Base-by-base conservation (phyloP, 2,329 filamentous ascomycete genomes). In the Atkinsonella texensis region DNA sequence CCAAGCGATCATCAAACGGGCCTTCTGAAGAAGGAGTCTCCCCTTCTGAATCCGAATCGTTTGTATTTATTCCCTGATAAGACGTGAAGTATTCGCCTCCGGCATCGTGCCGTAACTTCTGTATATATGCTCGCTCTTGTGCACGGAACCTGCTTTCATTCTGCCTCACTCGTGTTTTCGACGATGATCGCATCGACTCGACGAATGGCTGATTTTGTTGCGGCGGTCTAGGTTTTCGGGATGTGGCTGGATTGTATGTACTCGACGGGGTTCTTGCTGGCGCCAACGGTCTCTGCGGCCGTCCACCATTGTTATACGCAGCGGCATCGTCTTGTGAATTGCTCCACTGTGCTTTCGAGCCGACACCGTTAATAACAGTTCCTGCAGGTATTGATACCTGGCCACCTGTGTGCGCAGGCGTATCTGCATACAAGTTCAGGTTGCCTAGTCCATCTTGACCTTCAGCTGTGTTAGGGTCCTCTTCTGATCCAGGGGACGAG, bases 91-190 rank as follows among this genome's bases (percentile, higher is more conserved):
- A 93, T 58, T 87, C 69, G 53, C 65, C 65, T 42, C 62, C 61
- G 48, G 68, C 67, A 58, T 93, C 87, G 64, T 94, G 88, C 53
- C 89, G 83, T 62, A 97, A 79, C 59, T 91, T 84, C 67, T 95
- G 89, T 35, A 97, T 85, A 65, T 98, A 98, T 52, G 91, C 91
- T 65, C 90, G 88, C 68, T 97, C 91, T 68, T 97, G 77, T 52
- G 74, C 79, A n/a, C 72, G 70, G 39, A 70, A 70, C 42, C 66
- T 60, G 52, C 64, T 70, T 48, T 75, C 73, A 55, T 64, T 74
- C 61, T 68, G 72, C 55, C 70, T 63, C 52, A 66, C 69, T 46
- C 75, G 70, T 41, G 79, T 70, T 69, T 80, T 69, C 64, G 79
- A 69, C 58, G 75, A 63, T 61, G 82, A 68, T 57, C 77, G 68